Percentiles rank a stretch among this genome's conserved stretches.
Evolutionary conservation across 768 basidiomycete species (phyloP).

Genomic region (Postia placenta): DNA sequence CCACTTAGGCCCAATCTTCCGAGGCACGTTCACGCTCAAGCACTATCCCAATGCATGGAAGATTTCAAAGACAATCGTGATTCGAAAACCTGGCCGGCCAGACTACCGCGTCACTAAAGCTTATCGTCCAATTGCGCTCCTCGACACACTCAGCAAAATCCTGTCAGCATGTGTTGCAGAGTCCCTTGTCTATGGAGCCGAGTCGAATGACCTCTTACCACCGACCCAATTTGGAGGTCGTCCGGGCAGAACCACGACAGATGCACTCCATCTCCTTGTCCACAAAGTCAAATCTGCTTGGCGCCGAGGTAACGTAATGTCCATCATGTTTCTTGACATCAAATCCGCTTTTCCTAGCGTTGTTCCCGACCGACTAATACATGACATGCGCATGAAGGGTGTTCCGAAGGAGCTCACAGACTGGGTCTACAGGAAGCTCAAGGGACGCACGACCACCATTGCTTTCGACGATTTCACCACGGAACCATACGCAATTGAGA

Average conservation of each 20-base stretch:
- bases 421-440: constrained; percentile 15
- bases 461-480: constrained; percentile 23
- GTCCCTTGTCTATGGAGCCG: constrained; percentile 5
- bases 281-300: constrained; percentile 19
- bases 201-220: constrained; percentile 7
- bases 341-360: constrained; percentile 27
- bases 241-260: constrained; percentile 18
- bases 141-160: constrained; percentile 19
- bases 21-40: constrained; percentile 22
- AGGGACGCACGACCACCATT: constrained; percentile 14
- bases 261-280: constrained; percentile 20
- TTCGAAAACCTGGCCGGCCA: constrained; percentile 28
- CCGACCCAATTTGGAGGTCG: constrained; percentile 21
- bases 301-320: constrained; percentile 9
- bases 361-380: constrained; percentile 8
- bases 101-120: constrained; percentile 28
- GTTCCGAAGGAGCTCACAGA: constrained; percentile 12
- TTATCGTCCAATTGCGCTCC: constrained; percentile 29
- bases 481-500: constrained; percentile 10
- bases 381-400: constrained; percentile 11
- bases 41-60: constrained; percentile 23
- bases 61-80: constrained; percentile 22
- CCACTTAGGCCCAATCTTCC: constrained; percentile 23
- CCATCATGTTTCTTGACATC: constrained; percentile 24
- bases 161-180: constrained; percentile 18